Base-by-base conservation (phyloP, 768 basidiomycete species). In the Podaxis sp. region DNA sequence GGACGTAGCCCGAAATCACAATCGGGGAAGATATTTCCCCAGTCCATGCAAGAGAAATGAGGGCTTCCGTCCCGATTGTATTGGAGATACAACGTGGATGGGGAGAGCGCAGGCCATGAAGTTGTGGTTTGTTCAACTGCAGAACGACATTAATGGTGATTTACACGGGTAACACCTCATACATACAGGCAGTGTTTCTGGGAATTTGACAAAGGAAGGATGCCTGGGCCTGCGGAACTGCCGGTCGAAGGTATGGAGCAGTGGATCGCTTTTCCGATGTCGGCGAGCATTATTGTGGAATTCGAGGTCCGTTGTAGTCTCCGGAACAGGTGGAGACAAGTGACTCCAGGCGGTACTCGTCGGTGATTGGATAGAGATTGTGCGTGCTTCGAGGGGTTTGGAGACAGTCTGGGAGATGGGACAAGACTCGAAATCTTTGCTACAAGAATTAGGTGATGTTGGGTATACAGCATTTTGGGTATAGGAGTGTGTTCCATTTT, bases 21-120 rank as follows among this genome's bases (percentile, higher is more conserved):
- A 67, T 36, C 17, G 66, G 64, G 17, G 65, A 58, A 11, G 58
- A 51, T n/a, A 66, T 44, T 37, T 70, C 66, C 13, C 74, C 74
- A 3, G 70, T 74, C 74, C 74, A 75, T 49, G 74, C 72, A 0
- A 74, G 66, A 22, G 73, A 71, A 33, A 71, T 71, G 11, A 75
- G 65, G n/a, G 69, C 70, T 41, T 70, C 69, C 11, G 74, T 75
- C 36, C 70, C 67, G 24, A 72, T 68, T 50, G 66, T 68, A 28
- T 69, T 64, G 6, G 69, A 66, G 4, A 69, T 46, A 10, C 64
- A 68, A 17, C 58, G 64, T 30, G 71, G 70, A n/a, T 69, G 67
- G 17, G 71, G 70, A 7, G 60, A 54, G 33, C 51, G 51, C 26
- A 61, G 20, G 7, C 60, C 60, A 54, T 61, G 60, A n/a, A 54